Percentiles rank a stretch among this genome's conserved stretches.
Conservation (phyloP, 306 rosid genomes). For the Trifolium repens region DNA sequence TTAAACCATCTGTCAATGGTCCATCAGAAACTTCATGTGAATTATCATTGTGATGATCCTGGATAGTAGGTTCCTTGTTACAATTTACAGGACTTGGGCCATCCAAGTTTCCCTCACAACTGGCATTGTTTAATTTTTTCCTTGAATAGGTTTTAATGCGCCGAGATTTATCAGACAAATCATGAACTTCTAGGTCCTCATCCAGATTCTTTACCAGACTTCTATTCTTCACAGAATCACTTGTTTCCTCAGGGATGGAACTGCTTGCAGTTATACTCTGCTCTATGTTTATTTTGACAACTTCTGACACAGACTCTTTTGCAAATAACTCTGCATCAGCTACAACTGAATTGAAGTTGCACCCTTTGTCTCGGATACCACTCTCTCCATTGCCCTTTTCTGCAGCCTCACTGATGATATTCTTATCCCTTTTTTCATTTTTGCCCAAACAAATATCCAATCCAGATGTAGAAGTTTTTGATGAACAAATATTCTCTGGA, state of each 20-base stretch:
- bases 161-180: background rate
- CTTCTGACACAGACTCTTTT: conserved; percentile 36
- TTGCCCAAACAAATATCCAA: conserved; percentile 28
- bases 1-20: conserved; percentile 33
- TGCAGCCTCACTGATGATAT: conserved; percentile 18
- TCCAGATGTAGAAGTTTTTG: conserved; percentile 10
- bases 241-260: conserved; percentile 25
- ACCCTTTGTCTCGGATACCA: conserved; percentile 29
- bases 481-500: conserved; percentile 23
- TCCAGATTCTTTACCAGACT: conserved; percentile 30
- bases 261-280: conserved; percentile 29
- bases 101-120: background rate
- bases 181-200: conserved; percentile 19
- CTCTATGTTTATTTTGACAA: conserved; percentile 31
- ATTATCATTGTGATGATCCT: conserved; percentile 33
- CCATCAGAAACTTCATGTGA: conserved; percentile 34
- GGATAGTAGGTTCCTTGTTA: conserved; percentile 29
- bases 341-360: conserved; percentile 25
- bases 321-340: conserved; percentile 32
- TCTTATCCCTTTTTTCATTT: conserved; percentile 37
- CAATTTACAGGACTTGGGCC: conserved; percentile 20
- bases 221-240: conserved; percentile 21
- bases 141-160: conserved; percentile 27
- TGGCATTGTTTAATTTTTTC: conserved; percentile 18
- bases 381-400: conserved; percentile 28